These are phyloP conservation scores for Liquidambar formosana DNA, from an alignment of 164 flowering plant genomes.

Conservation along the genomic window DNA sequence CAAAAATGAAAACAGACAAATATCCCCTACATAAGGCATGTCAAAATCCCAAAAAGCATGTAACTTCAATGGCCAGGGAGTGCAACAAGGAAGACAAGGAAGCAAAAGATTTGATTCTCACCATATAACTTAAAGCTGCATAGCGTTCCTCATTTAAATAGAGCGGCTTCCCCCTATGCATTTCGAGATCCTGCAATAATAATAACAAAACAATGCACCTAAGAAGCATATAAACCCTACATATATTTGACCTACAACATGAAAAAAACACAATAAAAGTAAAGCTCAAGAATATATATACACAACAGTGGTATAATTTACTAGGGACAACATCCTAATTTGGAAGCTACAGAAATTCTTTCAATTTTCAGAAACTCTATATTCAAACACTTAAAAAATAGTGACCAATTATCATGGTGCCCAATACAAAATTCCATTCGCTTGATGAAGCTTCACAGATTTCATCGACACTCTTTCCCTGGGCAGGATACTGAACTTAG, in stretches of 20 bases:
- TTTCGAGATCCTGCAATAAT: conserved; percentile 64
- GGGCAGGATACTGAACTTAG: background rate
- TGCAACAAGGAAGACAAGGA: background rate
- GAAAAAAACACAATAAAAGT: background rate
- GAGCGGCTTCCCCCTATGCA: conserved; percentile 85
- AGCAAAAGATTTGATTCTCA: conserved; percentile 17
- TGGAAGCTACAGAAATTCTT: no score
- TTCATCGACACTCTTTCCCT: background rate
- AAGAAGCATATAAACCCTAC: background rate
- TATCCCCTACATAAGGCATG: background rate
- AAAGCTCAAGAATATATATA: background rate
- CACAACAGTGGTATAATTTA: no score
- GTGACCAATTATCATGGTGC: background rate
- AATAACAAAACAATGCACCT: background rate
- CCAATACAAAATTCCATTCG: background rate
- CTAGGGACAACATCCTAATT: no score
- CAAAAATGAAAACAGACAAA: no score
- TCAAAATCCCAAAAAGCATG: background rate
- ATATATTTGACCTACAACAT: background rate
- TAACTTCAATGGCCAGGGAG: background rate
- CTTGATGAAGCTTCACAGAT: no score
- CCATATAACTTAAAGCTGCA: conserved; percentile 82
- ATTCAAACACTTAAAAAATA: no score
- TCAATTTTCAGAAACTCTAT: no score
- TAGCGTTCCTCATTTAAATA: conserved; percentile 89